Conservation (phyloP, 345 rosid species). For the Clarkia xantiana region DNA sequence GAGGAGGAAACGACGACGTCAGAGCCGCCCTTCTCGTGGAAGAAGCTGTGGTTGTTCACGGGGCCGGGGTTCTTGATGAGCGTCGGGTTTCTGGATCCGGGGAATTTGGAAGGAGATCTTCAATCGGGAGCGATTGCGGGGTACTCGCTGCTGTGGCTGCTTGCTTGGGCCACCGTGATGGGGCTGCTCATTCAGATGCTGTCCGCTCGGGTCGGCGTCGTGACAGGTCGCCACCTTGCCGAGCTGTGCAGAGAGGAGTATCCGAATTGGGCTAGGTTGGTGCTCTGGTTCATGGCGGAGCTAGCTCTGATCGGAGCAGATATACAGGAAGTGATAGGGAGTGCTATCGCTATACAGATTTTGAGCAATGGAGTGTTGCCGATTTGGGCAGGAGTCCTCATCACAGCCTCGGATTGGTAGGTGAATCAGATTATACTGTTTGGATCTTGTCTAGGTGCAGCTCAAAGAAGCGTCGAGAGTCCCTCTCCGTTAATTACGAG, state of each 20-base stretch:
- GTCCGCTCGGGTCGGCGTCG: conserved; percentile 27
- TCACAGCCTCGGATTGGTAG: conserved; percentile 7
- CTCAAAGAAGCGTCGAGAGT: conserved; percentile 10
- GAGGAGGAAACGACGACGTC: no score
- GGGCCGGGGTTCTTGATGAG: conserved; percentile 28
- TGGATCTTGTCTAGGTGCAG: conserved; percentile 18
- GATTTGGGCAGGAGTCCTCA: conserved; percentile 7
- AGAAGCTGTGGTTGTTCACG: conserved; percentile 24
- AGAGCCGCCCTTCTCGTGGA: conserved; percentile 23
- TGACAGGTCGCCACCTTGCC: conserved; percentile 26
- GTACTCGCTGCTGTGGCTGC: conserved; percentile 15
- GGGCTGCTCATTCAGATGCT: conserved; percentile 24
- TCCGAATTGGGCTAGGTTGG: conserved; percentile 20
- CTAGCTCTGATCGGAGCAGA: conserved; percentile 12
- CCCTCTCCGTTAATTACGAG: no score
- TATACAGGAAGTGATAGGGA: conserved; percentile 20
- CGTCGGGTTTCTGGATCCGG: conserved; percentile 24
- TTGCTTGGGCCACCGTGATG: conserved; percentile 24
- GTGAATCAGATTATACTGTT: conserved; percentile 1
- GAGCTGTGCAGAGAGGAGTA: conserved; percentile 24
- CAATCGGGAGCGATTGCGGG: conserved; percentile 20
- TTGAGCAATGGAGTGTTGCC: conserved; percentile 9
- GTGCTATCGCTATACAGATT: conserved; percentile 19
- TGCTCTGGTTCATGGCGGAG: conserved; percentile 25
- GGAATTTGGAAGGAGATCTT: conserved; percentile 25